Evolutionary conservation across 371 early-diverging fungal genomes (phyloP).

Genomic region (Apophysomyces sp.): DNA sequence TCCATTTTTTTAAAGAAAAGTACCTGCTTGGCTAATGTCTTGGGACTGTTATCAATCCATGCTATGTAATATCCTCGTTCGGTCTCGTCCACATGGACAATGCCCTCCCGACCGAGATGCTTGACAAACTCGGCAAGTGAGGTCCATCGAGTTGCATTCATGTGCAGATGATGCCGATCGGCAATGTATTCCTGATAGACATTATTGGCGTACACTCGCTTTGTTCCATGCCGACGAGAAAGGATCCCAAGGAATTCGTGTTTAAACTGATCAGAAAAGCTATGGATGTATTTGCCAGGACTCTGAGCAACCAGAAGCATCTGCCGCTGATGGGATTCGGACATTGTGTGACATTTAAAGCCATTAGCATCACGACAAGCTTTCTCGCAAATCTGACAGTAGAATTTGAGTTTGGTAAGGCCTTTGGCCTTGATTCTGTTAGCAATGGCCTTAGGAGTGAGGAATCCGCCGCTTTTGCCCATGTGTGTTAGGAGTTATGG

Average conservation of each 20-base stretch:
- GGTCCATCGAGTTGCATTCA: conserved; percentile 95
- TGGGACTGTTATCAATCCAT: conserved; percentile 93
- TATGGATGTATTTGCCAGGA: conserved; percentile 66
- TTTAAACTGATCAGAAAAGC: conserved; percentile 75
- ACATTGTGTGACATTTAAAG: conserved; percentile 91
- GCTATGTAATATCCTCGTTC: conserved; percentile 87
- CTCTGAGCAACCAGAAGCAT: conserved; percentile 89
- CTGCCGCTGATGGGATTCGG: conserved; percentile 93
- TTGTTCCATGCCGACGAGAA: conserved; percentile 81
- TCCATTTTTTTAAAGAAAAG: too few relatives aligned
- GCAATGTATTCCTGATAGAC: conserved; percentile 96
- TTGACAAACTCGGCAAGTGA: conserved; percentile 85
- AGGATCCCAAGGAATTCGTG: conserved; percentile 69
- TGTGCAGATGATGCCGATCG: conserved; percentile 90
- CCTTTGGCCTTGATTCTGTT: conserved; percentile 93
- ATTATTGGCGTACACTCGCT: conserved; percentile 84
- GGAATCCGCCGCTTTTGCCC: conserved; percentile 71
- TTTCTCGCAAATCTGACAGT: conserved; percentile 94
- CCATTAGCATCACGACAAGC: conserved; percentile 96
- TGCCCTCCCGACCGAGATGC: conserved; percentile 82
- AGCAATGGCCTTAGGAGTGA: conserved; percentile 82
- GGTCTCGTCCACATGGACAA: conserved; percentile 86
- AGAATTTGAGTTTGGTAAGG: conserved; percentile 90
- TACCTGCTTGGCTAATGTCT: conserved; percentile 74
- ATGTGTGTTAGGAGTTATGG: conserved; percentile 46